These are phyloP conservation scores for Aureobasidium sp. DNA, from an alignment of 2,329 filamentous ascomycete genomes.

Conservation along the genomic window DNA sequence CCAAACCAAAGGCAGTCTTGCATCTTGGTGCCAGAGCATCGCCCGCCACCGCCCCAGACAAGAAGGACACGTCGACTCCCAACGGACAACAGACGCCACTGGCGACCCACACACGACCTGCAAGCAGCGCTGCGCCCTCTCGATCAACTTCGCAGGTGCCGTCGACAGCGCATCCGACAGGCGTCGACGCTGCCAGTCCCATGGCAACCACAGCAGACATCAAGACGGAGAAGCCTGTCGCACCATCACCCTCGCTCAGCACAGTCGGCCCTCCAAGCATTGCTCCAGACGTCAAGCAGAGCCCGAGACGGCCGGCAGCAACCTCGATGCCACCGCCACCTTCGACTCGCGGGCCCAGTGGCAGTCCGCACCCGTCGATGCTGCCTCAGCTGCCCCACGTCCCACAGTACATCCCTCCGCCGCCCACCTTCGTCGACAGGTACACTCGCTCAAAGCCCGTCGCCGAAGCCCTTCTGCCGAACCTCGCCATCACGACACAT, in stretches of 20 bases:
- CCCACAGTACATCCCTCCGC: slow-evolving; percentile 17
- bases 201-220: slow-evolving; percentile 30
- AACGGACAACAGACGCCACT: slow-evolving; percentile 31
- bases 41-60: slow-evolving; percentile 45
- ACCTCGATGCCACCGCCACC: slow-evolving; percentile 29
- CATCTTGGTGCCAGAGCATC: slow-evolving; percentile 33
- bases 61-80: slow-evolving; percentile 46
- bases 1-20: slow-evolving; percentile 36
- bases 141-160: slow-evolving; percentile 21
- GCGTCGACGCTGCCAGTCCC: slow-evolving; percentile 23
- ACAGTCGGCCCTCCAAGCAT: slow-evolving; percentile 33
- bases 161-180: neutral
- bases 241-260: slow-evolving; percentile 39
- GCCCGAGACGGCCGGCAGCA: slow-evolving; percentile 29
- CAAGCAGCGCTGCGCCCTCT: slow-evolving; percentile 29
- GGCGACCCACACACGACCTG: slow-evolving; percentile 22
- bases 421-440: slow-evolving; percentile 23
- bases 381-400: slow-evolving; percentile 23
- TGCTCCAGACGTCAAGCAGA: slow-evolving; percentile 25
- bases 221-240: slow-evolving; percentile 33
- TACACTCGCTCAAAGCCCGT: slow-evolving; percentile 30
- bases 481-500: slow-evolving; percentile 61
- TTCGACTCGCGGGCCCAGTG: slow-evolving; percentile 32
- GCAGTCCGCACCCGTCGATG: slow-evolving; percentile 36
- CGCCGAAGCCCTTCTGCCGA: slow-evolving; percentile 59